These are phyloP conservation scores for Fraxinus anomala DNA, from an alignment of 257 asterid genomes.

Conservation along the genomic window DNA sequence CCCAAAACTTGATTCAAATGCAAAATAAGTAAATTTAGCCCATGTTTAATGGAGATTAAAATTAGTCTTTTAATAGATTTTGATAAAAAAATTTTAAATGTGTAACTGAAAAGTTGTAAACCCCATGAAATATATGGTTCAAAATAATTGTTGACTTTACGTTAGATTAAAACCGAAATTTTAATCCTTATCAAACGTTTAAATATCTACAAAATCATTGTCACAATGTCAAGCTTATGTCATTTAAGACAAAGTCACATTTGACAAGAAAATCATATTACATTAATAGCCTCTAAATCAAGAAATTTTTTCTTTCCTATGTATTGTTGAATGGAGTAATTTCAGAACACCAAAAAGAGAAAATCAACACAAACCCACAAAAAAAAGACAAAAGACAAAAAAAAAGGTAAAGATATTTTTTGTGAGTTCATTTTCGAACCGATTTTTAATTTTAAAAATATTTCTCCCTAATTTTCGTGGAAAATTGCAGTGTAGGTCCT, in stretches of 20 bases:
- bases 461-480: neutral
- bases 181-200: no score
- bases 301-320: neutral
- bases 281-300: neutral
- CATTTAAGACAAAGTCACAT: neutral
- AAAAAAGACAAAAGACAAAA: neutral
- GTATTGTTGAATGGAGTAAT: neutral
- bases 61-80: no score
- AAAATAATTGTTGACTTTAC: no score
- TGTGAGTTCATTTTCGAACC: neutral
- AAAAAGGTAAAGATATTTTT: neutral
- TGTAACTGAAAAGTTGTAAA: no score
- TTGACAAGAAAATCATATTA: neutral
- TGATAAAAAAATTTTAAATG: no score
- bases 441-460: neutral
- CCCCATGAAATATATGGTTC: no score
- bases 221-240: neutral
- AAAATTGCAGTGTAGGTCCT: neutral
- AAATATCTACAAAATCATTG: conserved; percentile 11
- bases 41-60: no score
- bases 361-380: neutral
- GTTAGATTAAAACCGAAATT: no score
- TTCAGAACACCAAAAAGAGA: neutral
- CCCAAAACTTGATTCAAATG: neutral
- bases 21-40: neutral